These are phyloP conservation scores for Adansonia digitata DNA, from an alignment of 345 rosid genomes.

Conservation along the genomic window DNA sequence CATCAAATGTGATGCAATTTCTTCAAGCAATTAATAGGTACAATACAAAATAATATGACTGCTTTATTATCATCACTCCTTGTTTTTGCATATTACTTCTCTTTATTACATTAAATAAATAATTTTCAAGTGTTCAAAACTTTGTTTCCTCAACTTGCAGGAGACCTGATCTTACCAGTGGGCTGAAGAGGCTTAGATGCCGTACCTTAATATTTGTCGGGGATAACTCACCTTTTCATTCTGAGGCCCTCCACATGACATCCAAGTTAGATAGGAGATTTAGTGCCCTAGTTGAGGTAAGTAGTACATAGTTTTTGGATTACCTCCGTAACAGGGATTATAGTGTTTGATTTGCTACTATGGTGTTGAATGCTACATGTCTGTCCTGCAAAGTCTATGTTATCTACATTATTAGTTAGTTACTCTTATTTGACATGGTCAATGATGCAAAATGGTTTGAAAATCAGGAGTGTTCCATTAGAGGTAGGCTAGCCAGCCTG, in stretches of 20 bases:
- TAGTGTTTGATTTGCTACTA: background rate
- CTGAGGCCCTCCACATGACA: conserved; percentile 77
- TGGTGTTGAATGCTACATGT: background rate
- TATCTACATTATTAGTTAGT: background rate
- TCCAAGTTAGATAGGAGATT: conserved; percentile 80
- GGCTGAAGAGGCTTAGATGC: conserved; percentile 71
- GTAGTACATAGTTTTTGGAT: background rate
- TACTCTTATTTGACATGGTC: background rate
- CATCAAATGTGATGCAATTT: conserved; percentile 55
- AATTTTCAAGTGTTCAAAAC: background rate
- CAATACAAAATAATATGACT: background rate
- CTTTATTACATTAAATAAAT: background rate
- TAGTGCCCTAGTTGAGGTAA: conserved; percentile 95
- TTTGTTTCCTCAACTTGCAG: conserved; percentile 30
- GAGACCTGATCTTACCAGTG: conserved; percentile 74
- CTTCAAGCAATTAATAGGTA: conserved; percentile 69
- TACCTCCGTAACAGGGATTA: background rate
- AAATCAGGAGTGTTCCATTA: background rate
- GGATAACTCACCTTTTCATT: conserved; percentile 83
- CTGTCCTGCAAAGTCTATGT: background rate
- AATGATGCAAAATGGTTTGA: background rate
- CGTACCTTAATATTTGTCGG: conserved; percentile 88
- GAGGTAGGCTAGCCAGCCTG: background rate
- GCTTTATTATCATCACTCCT: background rate
- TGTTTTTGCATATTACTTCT: background rate